Percentiles rank a stretch among this genome's conserved stretches.
phyloP scores from a whole-genome alignment of 2,329 filamentous ascomycete species.

The Bimuria novae-zelandiae region DNA sequence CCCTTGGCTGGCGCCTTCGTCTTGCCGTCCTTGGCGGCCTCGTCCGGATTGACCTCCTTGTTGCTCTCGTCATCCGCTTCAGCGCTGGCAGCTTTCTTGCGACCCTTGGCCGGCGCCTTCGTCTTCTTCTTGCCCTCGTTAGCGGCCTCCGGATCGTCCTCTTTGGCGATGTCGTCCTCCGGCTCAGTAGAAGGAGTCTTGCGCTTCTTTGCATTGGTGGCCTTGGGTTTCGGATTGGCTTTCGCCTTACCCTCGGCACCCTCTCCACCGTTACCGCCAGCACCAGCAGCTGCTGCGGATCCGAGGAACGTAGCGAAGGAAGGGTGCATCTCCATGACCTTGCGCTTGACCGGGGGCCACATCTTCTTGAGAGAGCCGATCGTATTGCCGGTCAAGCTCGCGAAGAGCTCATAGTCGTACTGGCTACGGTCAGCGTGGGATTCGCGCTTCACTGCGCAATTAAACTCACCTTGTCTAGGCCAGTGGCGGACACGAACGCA shows the following conservation, averaged over 20 bases:
- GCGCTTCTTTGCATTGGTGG: conserved; percentile 27
- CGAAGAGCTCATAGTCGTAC: conserved; percentile 39
- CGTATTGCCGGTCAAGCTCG: conserved; percentile 34
- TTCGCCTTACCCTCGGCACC: conserved; percentile 3
- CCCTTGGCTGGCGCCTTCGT: too few species aligned
- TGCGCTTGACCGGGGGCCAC: conserved; percentile 39
- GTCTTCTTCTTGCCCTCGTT: conserved; percentile 8
- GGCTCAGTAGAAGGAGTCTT: conserved; percentile 17
- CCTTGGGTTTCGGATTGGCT: neutral
- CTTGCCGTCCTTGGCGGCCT: neutral
- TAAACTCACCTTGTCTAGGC: conserved; percentile 32
- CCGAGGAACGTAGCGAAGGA: conserved; percentile 33
- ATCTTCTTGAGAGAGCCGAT: conserved; percentile 40
- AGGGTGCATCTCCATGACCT: conserved; percentile 27
- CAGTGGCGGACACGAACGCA: conserved; percentile 33
- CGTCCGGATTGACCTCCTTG: conserved; percentile 29
- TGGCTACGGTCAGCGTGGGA: conserved; percentile 8
- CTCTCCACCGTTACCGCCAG: neutral
- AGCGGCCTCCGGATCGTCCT: conserved; percentile 4
- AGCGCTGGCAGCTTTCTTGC: conserved; percentile 10
- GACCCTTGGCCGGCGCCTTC: conserved; percentile 15
- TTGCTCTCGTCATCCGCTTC: conserved; percentile 17
- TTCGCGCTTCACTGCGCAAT: neutral
- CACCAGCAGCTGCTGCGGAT: neutral
- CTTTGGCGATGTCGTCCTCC: conserved; percentile 12